phyloP scores from a whole-genome alignment of 2,329 filamentous ascomycete genomes.

The Alternaria hordeiaustralica region DNA sequence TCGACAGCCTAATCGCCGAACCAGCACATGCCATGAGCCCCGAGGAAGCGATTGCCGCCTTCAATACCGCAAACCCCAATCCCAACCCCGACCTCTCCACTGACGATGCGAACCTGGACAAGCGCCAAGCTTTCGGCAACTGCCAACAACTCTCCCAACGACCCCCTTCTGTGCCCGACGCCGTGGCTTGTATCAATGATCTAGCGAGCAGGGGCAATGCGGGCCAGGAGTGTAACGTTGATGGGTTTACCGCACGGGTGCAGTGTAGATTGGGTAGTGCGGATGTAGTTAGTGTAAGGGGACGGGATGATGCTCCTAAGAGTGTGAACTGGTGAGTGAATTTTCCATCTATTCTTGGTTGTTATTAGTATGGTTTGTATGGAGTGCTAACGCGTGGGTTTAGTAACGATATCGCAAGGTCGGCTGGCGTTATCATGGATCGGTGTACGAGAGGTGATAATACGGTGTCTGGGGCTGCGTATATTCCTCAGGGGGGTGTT shows the following conservation, averaged over 20 bases:
- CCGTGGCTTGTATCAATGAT: not conserved
- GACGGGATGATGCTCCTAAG: not conserved
- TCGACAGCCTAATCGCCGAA: slow-evolving; percentile 4
- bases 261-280: not conserved
- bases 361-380: no score
- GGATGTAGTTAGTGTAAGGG: slow-evolving; percentile 4
- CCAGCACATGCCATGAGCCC: not conserved
- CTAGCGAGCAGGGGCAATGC: not conserved
- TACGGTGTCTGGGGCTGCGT: slow-evolving; percentile 6
- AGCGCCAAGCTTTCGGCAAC: not conserved
- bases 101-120: not conserved
- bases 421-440: slow-evolving; percentile 12
- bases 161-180: not conserved
- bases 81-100: not conserved
- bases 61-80: not conserved
- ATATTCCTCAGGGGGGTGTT: slow-evolving; percentile 3
- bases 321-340: slow-evolving; percentile 3
- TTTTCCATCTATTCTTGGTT: no score
- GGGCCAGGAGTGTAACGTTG: not conserved
- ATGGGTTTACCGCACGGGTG: not conserved
- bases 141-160: not conserved
- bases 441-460: slow-evolving; percentile 9
- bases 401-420: slow-evolving; percentile 6
- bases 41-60: not conserved
- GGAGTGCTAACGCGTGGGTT: not conserved